Evolutionary conservation across 2,329 filamentous ascomycete species (phyloP).

Genomic region (Aspergillus sojae): DNA sequence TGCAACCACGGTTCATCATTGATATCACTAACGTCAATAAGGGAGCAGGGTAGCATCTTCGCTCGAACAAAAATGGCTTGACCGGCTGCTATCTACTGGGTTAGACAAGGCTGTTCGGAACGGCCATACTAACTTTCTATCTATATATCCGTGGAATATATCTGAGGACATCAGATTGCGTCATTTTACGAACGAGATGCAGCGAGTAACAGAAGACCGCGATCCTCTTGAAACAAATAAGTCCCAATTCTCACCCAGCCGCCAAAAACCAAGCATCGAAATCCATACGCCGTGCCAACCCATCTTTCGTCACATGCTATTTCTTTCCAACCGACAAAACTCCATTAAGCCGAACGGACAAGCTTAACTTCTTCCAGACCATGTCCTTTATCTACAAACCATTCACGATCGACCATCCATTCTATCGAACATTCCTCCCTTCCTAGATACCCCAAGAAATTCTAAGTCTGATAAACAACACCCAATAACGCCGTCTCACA

Average conservation of each 20-base stretch:
- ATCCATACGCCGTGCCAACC: not conserved
- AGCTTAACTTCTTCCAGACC: not conserved
- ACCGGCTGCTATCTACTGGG: not conserved
- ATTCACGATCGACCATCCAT: not conserved
- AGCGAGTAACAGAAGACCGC: not conserved
- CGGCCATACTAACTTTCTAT: not conserved
- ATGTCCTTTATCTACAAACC: not conserved
- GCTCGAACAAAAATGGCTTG: not conserved
- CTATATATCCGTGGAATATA: not conserved
- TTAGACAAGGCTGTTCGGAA: not conserved
- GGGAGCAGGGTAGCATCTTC: not conserved
- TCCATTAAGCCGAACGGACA: conserved; percentile 9
- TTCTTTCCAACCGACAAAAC: not conserved
- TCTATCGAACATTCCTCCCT: not conserved
- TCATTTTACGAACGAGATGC: not conserved
- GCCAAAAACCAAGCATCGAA: not conserved
- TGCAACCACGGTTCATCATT: not conserved
- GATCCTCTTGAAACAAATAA: not conserved
- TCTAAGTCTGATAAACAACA: not conserved
- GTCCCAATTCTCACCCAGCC: too few relatives aligned
- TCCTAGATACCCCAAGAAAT: not conserved
- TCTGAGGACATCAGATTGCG: not conserved
- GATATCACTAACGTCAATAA: not conserved
- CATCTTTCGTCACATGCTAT: conserved; percentile 1
- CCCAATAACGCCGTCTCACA: not conserved